Conservation (phyloP, 2,329 filamentous ascomycete species). For the Alternaria brassicae region DNA sequence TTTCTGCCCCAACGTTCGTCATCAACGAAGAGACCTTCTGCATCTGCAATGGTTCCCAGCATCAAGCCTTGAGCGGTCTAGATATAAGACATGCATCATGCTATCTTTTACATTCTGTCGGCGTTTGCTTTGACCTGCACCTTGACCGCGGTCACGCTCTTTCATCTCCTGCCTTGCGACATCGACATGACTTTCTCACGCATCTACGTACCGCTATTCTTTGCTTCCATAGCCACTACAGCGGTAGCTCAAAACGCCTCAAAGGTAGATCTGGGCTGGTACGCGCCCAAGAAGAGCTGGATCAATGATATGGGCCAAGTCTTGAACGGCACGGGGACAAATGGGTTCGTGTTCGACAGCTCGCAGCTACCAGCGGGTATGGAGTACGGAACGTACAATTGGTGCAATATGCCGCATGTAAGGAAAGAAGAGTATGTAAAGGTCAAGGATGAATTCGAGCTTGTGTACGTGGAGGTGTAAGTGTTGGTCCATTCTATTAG, state of each 20-base stretch:
- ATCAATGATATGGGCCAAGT: conserved; percentile 69
- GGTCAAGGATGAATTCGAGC: conserved; percentile 63
- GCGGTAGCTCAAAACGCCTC: conserved; percentile 21
- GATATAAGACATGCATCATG: conserved; percentile 39
- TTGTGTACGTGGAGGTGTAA: conserved; percentile 79
- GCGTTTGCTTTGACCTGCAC: conserved; percentile 26
- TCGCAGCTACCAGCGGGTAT: conserved; percentile 63
- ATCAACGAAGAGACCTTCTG: conserved; percentile 22
- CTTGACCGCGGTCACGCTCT: conserved; percentile 29
- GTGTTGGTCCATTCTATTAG: neutral
- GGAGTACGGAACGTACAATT: conserved; percentile 74
- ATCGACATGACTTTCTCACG: conserved; percentile 34
- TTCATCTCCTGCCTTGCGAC: conserved; percentile 19
- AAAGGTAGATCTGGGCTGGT: conserved; percentile 40
- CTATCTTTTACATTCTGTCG: conserved; percentile 14
- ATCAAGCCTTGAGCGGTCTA: neutral
- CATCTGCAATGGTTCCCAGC: conserved; percentile 29
- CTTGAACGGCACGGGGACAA: conserved; percentile 66
- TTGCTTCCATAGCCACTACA: conserved; percentile 27
- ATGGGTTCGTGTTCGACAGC: conserved; percentile 77
- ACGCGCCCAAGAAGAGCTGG: conserved; percentile 48
- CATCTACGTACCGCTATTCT: conserved; percentile 25
- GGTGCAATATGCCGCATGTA: conserved; percentile 90
- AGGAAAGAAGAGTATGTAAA: conserved; percentile 68
- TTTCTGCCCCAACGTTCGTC: conserved; percentile 14